Conservation (phyloP, 768 basidiomycete species). For the Naganishia onofrii region DNA sequence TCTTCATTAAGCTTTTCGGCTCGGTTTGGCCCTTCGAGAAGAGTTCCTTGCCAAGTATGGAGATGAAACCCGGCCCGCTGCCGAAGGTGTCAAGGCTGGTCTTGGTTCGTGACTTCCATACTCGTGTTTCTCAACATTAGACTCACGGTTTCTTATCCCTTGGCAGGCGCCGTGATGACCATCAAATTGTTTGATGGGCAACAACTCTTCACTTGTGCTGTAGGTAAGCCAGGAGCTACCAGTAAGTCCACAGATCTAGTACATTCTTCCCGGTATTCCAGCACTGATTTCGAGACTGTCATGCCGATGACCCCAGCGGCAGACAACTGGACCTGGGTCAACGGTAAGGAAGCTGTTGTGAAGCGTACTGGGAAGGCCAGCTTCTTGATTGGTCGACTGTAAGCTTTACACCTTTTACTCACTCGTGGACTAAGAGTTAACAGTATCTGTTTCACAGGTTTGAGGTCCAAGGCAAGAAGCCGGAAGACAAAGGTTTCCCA, state of each 20-base stretch:
- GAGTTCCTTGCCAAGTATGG: constrained; percentile 25
- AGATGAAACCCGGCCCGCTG: constrained; percentile 22
- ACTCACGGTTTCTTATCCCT: not conserved
- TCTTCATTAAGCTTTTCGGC: constrained; percentile 22
- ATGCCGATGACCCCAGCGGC: constrained; percentile 4
- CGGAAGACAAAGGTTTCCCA: constrained; percentile 34
- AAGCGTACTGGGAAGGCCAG: constrained; percentile 33
- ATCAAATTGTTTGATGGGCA: constrained; percentile 29
- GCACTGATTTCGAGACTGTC: not conserved
- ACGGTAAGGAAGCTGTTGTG: constrained; percentile 38
- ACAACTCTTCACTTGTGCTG: constrained; percentile 29
- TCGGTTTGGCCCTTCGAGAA: constrained; percentile 23
- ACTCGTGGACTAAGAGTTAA: not conserved
- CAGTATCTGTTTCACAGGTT: constrained; percentile 29
- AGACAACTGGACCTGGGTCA: constrained; percentile 38
- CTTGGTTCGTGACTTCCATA: constrained; percentile 4
- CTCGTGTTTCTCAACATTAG: not conserved
- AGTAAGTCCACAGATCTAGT: not conserved
- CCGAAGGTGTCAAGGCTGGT: constrained; percentile 15
- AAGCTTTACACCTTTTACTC: constrained; percentile 9
- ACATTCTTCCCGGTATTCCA: too few relatives aligned
- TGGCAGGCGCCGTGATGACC: constrained; percentile 30
- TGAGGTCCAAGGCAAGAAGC: constrained; percentile 28
- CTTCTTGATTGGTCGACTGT: constrained; percentile 39
- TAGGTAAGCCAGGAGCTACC: constrained; percentile 23